A percentile compares a stretch with the other conserved stretches of the same genome.
These are phyloP conservation scores for Adansonia madagascariensis DNA, from an alignment of 441 rosid species.

Conservation along the genomic window DNA sequence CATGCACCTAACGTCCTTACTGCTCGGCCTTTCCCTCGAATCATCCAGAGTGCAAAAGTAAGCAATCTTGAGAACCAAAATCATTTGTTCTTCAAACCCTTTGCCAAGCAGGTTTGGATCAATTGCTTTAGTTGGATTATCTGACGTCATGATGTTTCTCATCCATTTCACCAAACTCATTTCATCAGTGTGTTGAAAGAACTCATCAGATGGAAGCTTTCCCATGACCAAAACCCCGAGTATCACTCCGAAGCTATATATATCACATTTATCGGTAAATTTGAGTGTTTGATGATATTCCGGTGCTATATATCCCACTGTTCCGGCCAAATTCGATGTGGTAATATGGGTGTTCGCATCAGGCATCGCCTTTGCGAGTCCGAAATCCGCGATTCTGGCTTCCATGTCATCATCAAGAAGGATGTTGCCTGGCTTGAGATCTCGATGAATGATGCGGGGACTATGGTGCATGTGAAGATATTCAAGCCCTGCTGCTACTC, in stretches of 20 bases:
- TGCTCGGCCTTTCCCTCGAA: constrained; percentile 85
- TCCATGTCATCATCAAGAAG: constrained; percentile 91
- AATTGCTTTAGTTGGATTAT: constrained; percentile 63
- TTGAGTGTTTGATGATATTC: constrained; percentile 83
- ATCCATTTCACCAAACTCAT: constrained; percentile 79
- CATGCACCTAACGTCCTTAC: constrained; percentile 80
- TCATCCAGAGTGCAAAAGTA: constrained; percentile 79
- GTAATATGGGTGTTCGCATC: constrained; percentile 76
- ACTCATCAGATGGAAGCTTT: constrained; percentile 82
- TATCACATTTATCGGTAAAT: constrained; percentile 85
- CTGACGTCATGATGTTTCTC: constrained; percentile 68
- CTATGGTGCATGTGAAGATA: constrained; percentile 74
- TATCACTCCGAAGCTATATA: constrained; percentile 76
- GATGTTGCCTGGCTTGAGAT: constrained; percentile 82
- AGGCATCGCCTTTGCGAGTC: constrained; percentile 79
- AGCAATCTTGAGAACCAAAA: constrained; percentile 77
- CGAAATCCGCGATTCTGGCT: constrained; percentile 87
- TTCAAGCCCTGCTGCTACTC: constrained; percentile 81
- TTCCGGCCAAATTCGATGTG: constrained; percentile 68
- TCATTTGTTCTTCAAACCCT: constrained; percentile 76
- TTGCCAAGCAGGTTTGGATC: constrained; percentile 58
- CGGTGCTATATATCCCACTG: constrained; percentile 86
- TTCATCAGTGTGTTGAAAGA: constrained; percentile 70
- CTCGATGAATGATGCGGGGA: constrained; percentile 77
- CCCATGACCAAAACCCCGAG: constrained; percentile 78